These are phyloP conservation scores for Starmera dryadoides DNA, from an alignment of 805 yeast species.

Conservation along the genomic window DNA sequence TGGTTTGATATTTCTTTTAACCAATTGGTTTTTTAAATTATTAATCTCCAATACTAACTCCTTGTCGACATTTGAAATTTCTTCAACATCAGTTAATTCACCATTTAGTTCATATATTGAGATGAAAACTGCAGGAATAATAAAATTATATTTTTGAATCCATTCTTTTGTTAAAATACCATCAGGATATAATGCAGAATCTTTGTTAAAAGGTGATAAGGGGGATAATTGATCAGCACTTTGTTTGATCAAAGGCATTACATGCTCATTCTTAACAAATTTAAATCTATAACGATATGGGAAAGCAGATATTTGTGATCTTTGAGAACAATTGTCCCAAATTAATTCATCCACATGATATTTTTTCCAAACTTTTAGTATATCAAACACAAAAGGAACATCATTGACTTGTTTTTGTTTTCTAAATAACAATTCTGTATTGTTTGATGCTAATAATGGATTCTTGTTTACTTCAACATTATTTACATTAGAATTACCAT, in stretches of 20 bases:
- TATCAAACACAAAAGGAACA: constrained; percentile 14
- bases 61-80: constrained; percentile 19
- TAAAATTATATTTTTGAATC: constrained; percentile 44
- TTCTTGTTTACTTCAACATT: not conserved
- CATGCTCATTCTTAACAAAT: constrained; percentile 21
- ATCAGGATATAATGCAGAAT: constrained; percentile 31
- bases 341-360: constrained; percentile 19
- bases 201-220: constrained; percentile 38
- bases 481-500: not conserved
- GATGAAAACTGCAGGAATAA: constrained; percentile 40
- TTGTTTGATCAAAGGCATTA: constrained; percentile 14
- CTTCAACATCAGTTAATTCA: constrained; percentile 20
- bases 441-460: not conserved
- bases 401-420: constrained; percentile 3
- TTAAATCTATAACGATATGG: constrained; percentile 23
- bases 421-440: constrained; percentile 6
- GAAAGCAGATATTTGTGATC: constrained; percentile 13
- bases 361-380: constrained; percentile 22
- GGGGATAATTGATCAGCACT: constrained; percentile 15
- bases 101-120: constrained; percentile 34
- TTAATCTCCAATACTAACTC: constrained; percentile 31
- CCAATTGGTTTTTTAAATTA: constrained; percentile 24
- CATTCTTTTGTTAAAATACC: constrained; percentile 39
- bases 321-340: constrained; percentile 20
- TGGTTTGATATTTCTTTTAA: constrained; percentile 23